phyloP scores from a whole-genome alignment of 2,329 filamentous ascomycete species.

The Fusarium agapanthi region DNA sequence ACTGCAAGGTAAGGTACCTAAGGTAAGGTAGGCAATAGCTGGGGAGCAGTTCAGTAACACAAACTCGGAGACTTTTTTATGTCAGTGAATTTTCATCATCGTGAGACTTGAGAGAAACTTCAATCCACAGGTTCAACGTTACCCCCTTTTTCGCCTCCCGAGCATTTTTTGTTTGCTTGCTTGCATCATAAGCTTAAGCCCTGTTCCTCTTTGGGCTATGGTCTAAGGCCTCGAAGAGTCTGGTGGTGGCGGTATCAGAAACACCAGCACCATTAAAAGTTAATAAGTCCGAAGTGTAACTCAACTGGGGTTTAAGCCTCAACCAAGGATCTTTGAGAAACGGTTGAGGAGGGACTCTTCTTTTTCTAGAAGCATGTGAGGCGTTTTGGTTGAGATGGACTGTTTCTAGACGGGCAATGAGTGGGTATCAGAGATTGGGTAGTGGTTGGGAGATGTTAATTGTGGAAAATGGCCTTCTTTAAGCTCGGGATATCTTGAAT shows the following conservation, averaged over 20 bases:
- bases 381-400: background rate
- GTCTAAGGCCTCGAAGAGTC: slow-evolving; percentile 29
- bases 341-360: background rate
- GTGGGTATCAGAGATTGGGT: background rate
- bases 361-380: slow-evolving; percentile 12
- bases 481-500: slow-evolving; percentile 6
- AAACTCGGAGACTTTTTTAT: slow-evolving; percentile 15
- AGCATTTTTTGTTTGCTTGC: background rate
- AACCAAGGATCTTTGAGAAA: background rate
- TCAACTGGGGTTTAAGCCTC: slow-evolving; percentile 6
- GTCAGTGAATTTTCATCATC: background rate
- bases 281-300: background rate
- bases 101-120: background rate
- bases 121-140: background rate
- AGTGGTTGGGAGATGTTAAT: background rate
- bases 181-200: background rate
- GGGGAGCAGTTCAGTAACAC: background rate
- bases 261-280: background rate
- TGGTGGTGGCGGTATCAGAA: slow-evolving; percentile 21
- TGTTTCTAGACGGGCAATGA: background rate
- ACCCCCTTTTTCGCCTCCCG: background rate
- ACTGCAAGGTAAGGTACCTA: background rate
- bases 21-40: background rate
- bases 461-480: slow-evolving; percentile 12
- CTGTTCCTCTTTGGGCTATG: slow-evolving; percentile 13